phyloP scores from a whole-genome alignment of 768 basidiomycete species.

The Solioccasus polychromus region DNA sequence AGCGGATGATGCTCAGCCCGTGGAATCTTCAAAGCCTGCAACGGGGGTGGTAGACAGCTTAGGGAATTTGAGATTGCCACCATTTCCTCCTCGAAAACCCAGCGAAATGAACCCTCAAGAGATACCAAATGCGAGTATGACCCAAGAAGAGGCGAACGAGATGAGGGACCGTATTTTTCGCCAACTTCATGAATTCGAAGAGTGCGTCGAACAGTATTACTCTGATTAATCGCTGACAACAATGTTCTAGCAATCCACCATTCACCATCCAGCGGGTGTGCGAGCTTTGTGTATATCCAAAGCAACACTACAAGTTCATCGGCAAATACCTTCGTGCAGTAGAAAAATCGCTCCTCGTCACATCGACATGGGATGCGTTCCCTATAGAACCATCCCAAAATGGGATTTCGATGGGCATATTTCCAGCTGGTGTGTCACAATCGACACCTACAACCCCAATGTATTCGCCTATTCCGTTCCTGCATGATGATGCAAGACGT shows the following conservation, averaged over 20 bases:
- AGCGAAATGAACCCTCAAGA: slow-evolving; percentile 50
- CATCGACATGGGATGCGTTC: slow-evolving; percentile 74
- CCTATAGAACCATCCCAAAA: slow-evolving; percentile 41
- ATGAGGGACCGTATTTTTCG: slow-evolving; percentile 55
- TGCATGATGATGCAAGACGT: slow-evolving; percentile 78
- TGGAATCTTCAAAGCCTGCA: slow-evolving; percentile 44
- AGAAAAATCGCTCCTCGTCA: slow-evolving; percentile 79
- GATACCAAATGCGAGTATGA: slow-evolving; percentile 57
- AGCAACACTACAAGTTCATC: slow-evolving; percentile 66
- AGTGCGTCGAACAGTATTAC: slow-evolving; percentile 41
- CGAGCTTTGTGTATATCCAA: slow-evolving; percentile 72
- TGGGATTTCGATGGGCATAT: slow-evolving; percentile 25
- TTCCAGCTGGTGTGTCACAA: slow-evolving; percentile 45
- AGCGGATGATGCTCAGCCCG: slow-evolving; percentile 31
- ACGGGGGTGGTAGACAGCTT: slow-evolving; percentile 26
- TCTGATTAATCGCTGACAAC: slow-evolving; percentile 6
- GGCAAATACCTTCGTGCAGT: slow-evolving; percentile 90
- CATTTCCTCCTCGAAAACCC: slow-evolving; percentile 62
- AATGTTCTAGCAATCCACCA: slow-evolving; percentile 50
- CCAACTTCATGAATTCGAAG: slow-evolving; percentile 72
- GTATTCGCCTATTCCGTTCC: slow-evolving; percentile 85
- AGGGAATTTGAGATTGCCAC: slow-evolving; percentile 68
- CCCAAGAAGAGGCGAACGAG: slow-evolving; percentile 55
- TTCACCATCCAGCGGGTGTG: slow-evolving; percentile 90
- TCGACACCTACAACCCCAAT: slow-evolving; percentile 74